A percentile compares a stretch with the other conserved stretches of the same genome.
Conservation (phyloP, 2,329 filamentous ascomycete genomes). For the Verticillium albo-atrum region DNA sequence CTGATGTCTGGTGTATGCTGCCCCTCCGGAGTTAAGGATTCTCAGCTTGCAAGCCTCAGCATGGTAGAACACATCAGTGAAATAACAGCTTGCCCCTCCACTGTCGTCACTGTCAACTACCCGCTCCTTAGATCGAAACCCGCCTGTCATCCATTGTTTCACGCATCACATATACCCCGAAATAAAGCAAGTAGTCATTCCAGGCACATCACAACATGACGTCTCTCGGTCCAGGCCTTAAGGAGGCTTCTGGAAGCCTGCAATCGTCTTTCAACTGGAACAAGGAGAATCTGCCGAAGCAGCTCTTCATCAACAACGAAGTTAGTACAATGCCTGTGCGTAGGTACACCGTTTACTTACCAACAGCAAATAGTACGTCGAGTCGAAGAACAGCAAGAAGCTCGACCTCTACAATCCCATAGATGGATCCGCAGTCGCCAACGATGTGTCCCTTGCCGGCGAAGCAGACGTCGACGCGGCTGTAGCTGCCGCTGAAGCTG, state of each 20-base stretch:
- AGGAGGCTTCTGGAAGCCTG: conserved; percentile 5
- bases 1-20: background rate
- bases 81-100: background rate
- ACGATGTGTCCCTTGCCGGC: conserved; percentile 41
- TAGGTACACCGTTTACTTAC: background rate
- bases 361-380: conserved; percentile 26
- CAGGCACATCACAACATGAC: conserved; percentile 12
- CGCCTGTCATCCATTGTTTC: too few species aligned
- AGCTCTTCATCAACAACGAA: conserved; percentile 33
- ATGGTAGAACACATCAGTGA: background rate
- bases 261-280: conserved; percentile 17
- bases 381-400: conserved; percentile 37
- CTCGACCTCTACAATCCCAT: conserved; percentile 44
- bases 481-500: conserved; percentile 42
- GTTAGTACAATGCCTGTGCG: too few species aligned
- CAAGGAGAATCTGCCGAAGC: conserved; percentile 27
- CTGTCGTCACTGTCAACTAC: background rate
- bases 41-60: background rate
- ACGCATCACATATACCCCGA: background rate
- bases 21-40: background rate
- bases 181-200: background rate
- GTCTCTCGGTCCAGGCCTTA: conserved; percentile 16
- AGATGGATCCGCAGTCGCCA: conserved; percentile 42
- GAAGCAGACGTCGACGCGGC: conserved; percentile 41
- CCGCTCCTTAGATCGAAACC: too few species aligned